These are phyloP conservation scores for Beauveria medogensis DNA, from an alignment of 2,329 filamentous ascomycete species.

Conservation along the genomic window DNA sequence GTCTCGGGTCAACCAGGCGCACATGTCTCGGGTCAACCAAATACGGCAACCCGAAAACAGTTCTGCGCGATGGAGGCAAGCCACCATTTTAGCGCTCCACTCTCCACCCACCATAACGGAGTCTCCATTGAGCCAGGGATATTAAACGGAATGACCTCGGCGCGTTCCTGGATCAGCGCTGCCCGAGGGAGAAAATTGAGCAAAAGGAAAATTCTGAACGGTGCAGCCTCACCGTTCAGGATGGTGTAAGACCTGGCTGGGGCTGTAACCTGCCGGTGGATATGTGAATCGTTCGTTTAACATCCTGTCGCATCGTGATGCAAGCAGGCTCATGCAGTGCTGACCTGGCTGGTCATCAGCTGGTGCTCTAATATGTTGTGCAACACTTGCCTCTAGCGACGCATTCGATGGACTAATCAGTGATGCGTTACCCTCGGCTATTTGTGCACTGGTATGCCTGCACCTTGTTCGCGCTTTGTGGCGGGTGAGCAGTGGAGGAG, in stretches of 20 bases:
- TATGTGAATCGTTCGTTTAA: background rate
- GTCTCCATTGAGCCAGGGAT: background rate
- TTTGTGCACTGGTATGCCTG: too few species aligned
- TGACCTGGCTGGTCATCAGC: background rate
- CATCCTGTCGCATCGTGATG: too few species aligned
- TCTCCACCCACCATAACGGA: background rate
- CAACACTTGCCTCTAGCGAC: background rate
- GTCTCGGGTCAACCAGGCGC: background rate
- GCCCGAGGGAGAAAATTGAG: background rate
- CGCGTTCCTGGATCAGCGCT: background rate
- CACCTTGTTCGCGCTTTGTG: too few species aligned
- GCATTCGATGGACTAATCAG: too few species aligned
- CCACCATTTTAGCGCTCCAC: background rate
- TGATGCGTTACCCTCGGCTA: too few species aligned
- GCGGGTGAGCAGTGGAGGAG: background rate
- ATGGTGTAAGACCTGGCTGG: background rate
- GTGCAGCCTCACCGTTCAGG: background rate
- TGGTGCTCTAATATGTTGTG: background rate
- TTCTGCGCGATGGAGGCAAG: background rate
- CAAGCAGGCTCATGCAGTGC: background rate
- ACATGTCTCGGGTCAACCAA: background rate
- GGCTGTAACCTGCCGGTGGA: background rate
- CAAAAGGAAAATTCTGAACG: background rate
- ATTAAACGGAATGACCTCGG: background rate
- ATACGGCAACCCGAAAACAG: constrained; percentile 7